Evolutionary conservation across 202 grass and related monocot species (phyloP), one percentile per base, ranked within the genome.

Genomic region (Bolboschoenoplectus hybrid): DNA sequence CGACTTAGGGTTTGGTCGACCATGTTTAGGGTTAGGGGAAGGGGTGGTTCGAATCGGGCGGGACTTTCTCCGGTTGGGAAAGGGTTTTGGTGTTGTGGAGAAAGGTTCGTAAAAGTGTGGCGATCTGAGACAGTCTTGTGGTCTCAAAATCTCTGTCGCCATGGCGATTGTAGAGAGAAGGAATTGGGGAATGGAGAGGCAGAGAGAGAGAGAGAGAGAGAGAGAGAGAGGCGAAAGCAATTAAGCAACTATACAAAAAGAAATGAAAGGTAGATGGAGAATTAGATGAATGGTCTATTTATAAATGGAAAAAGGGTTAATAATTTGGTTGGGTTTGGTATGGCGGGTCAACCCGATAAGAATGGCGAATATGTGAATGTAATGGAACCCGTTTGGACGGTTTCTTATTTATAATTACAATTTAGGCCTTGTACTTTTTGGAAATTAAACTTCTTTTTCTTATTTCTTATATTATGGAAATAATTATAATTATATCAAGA

Each of bases 91-190:
- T 1, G 44, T 17, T 1, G 44, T 17, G 3, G 1, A 81, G 60
- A 88, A 86, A 19, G 81, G 81, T 2, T 87, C 11, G 19, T 88
- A 83, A 32, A 74, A 51, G 5, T 13, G 20, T 44, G 26, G 12
- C 49, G 50, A 43, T 17, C 9, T 77, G 45, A 90, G 85, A 71
- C 69, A 81, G 71, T 90, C 88, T 0, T 62, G 47, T 20, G 90
- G 70, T 6, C 63, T 85, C 77, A 81, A 44, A 51, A 77, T 85
- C 53, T 69, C 7, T 8, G 82, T 81, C 35, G 62, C 69, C 84
- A 89, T 90, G n/a, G 3, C 16, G 10, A 26, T 26, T 26, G 26
- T 0, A 26, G 26, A 26, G 26, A 26, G 26, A 47, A 11, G 20
- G 3, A 52, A 8, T 60, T 11, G 35, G 12, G 11, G 11, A 11